These are phyloP conservation scores for Saccharomyces eubayanus DNA, from an alignment of 805 yeast genomes.

Conservation along the genomic window DNA sequence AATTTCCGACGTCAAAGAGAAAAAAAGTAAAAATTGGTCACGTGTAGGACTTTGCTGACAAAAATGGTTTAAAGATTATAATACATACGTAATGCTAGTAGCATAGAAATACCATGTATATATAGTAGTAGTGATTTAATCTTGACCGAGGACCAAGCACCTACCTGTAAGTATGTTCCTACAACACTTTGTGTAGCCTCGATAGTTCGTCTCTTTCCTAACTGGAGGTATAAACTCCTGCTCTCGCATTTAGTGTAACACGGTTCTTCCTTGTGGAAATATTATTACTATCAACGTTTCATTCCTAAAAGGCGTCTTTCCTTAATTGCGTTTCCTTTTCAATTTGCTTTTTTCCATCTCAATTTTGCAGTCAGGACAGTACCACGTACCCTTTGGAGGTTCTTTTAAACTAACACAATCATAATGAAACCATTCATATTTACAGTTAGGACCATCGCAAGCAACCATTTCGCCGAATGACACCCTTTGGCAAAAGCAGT, in stretches of 20 bases:
- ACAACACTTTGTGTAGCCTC: not conserved
- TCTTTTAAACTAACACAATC: slow-evolving; percentile 83
- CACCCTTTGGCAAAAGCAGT: slow-evolving; percentile 89
- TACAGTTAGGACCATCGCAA: slow-evolving; percentile 85
- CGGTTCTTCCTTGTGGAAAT: not conserved
- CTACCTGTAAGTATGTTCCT: not conserved
- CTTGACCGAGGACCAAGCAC: not conserved
- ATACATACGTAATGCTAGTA: not conserved
- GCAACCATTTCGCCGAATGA: slow-evolving; percentile 96
- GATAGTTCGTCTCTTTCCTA: not conserved
- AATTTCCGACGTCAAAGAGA: not conserved
- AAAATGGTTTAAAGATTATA: not conserved
- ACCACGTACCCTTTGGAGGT: slow-evolving; percentile 93
- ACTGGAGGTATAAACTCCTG: not conserved
- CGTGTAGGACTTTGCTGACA: not conserved
- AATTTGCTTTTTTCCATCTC: slow-evolving; percentile 28
- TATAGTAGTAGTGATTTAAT: not conserved
- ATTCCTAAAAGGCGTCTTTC: not conserved
- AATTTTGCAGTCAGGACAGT: slow-evolving; percentile 71
- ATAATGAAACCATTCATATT: slow-evolving; percentile 93
- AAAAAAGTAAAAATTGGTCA: not conserved
- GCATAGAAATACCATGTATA: not conserved
- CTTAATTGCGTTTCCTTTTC: slow-evolving; percentile 15
- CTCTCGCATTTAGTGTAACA: not conserved
- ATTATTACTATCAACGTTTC: not conserved